Percentiles rank a stretch among this genome's conserved stretches.
These are phyloP conservation scores for Microcyclospora tardicrescens DNA, from an alignment of 2,329 filamentous ascomycete species.

Conservation along the genomic window DNA sequence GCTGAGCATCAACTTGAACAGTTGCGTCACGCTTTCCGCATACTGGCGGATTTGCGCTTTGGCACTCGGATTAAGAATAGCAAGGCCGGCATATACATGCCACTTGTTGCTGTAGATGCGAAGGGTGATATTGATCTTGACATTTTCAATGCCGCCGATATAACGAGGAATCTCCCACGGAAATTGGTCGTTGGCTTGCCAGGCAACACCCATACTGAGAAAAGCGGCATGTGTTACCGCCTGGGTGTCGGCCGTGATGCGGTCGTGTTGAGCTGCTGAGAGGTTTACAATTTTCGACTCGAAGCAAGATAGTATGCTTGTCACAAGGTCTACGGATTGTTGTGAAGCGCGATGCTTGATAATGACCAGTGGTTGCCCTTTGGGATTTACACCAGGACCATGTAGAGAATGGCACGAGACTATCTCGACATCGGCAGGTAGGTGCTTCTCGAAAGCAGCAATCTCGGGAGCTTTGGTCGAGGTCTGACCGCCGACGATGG, in stretches of 20 bases:
- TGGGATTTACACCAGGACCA: constrained; percentile 77
- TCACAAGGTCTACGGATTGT: constrained; percentile 62
- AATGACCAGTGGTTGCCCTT: constrained; percentile 80
- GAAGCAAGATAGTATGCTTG: constrained; percentile 70
- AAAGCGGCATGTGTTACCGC: constrained; percentile 97
- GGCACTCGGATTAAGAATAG: constrained; percentile 89
- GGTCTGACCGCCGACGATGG: constrained; percentile 93
- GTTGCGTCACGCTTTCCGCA: constrained; percentile 76
- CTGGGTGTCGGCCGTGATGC: constrained; percentile 95
- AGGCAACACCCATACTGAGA: constrained; percentile 89
- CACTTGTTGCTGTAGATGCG: constrained; percentile 98
- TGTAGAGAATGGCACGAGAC: constrained; percentile 94
- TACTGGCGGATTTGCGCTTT: constrained; percentile 90
- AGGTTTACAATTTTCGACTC: constrained; percentile 78
- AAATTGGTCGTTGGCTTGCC: constrained; percentile 90
- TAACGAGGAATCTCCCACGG: constrained; percentile 96
- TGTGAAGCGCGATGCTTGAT: constrained; percentile 85
- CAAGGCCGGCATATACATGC: constrained; percentile 96
- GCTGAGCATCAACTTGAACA: constrained; percentile 94
- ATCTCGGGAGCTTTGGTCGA: constrained; percentile 98
- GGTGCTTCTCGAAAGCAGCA: constrained; percentile 75
- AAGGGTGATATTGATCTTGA: constrained; percentile 96
- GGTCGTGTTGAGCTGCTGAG: constrained; percentile 76
- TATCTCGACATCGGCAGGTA: constrained; percentile 81
- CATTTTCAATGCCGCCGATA: constrained; percentile 93